Base-by-base conservation (phyloP, 106 monocot genomes). In the Dendrobium chrysotoxum region DNA sequence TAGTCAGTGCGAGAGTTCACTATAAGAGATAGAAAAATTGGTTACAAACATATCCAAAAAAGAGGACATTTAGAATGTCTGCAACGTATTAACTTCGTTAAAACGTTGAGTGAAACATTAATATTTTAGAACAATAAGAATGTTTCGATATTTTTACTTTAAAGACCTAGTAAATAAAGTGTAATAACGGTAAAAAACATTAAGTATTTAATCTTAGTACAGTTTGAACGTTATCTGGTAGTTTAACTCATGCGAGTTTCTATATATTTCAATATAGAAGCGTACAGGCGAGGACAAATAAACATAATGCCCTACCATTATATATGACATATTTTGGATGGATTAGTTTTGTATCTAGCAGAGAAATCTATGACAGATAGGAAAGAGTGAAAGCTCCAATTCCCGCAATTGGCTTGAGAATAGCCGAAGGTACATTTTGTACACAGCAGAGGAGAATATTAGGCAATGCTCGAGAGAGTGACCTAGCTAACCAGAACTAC, bases 401-500 rank as follows among this genome's bases (percentile, higher is more conserved):
- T 6, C 23, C 66, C n/a, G 15, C 66, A 66, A 66, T 66, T 66
- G 20, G 20, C 8, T 13, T 21, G n/a, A 66, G 66, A 66, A 66
- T 21, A 66, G n/a, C 66, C 66, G n/a, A 26, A 20, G n/a, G 66
- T 66, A 21, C n/a, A 13, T 20, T 66, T 25, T 1, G n/a, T 13
- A 66, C 66, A 66, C 66, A 15, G 66, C 66, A 66, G 66, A 66
- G 66, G 25, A 66, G 66, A 21, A 66, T 66, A 5, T 66, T 66
- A 21, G 66, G 66, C 66, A 66, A 66, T 66, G 66, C 66, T 66
- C 15, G 15, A 66, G 23, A 66, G 66, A 66, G 66, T 66, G 66
- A 66, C 66, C 66, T 21, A 66, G 66, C 66, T 66, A 66, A 66
- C 66, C 66, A 66, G 66, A 66, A 66, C 66, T 66, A n/a, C n/a